Evolutionary conservation across 805 yeast genomes (phyloP), one percentile per base, ranked within the genome.

Genomic region (Yarrowia divulgata): DNA sequence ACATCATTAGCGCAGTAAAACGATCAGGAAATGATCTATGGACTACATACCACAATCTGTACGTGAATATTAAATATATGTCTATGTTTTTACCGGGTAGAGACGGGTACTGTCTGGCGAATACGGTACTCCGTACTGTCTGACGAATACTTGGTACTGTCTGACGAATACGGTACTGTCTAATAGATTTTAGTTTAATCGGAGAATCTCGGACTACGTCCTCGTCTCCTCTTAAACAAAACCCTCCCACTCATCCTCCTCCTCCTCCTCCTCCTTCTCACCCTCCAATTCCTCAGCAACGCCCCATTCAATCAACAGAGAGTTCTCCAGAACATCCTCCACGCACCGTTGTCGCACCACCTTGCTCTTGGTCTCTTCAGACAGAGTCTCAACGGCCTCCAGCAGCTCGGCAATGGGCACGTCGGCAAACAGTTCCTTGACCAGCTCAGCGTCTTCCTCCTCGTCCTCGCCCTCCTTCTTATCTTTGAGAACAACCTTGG

Each of bases 301-400:
- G 60, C 88, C 90, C 95, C 97, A 91, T 42, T 81, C 81, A 32
- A 77, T 76, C 58, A 92, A 81, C 75, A 95, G 84, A 37, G 80
- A 77, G 75, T 93, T 97, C 0, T 80, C 79, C 48, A 90, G 79
- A 0, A 94, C 83, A 43, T 91, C 95, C 45, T 85, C 87, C 72
- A 81, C 82, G 70, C 89, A 87, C 73, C 87, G 88, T 62, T 82
- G 80, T 77, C 91, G 85, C 70, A 93, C 79, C 2, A 90, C 86
- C 79, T 89, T 90, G 75, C 85, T 82, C 42, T 80, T 77, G n/a
- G 80, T 73, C n/a, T 81, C 77, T 39, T 81, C 79, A 34, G 81
- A 80, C 68, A 93, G 80, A 1, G 78, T 81, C 40, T 79, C 79
- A 73, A 92, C 88, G 5, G 96, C 91, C n/a, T 78, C 78, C 16